Percentiles rank a stretch among this genome's conserved stretches.
phyloP scores from a whole-genome alignment of 495 filamentous ascomycete species.

The Penicillium coprophilum region DNA sequence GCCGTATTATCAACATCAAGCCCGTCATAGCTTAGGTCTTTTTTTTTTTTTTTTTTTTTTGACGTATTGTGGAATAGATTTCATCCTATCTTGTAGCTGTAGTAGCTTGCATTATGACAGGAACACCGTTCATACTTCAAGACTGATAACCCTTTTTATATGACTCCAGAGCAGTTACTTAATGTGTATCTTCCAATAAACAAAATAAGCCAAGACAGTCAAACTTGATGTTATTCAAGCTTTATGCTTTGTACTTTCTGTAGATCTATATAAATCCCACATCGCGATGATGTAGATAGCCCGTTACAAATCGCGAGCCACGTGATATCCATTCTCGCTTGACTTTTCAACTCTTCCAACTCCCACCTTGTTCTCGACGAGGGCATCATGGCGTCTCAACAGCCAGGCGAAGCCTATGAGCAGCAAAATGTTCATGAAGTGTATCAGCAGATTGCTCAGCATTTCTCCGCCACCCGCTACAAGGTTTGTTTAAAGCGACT shows the following conservation, averaged over 20 bases:
- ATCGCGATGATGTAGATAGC: background rate
- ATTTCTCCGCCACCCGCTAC: conserved; percentile 94
- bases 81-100: background rate
- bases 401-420: conserved; percentile 61
- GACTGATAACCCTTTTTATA: background rate
- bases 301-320: conserved; percentile 1
- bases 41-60: background rate
- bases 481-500: conserved; percentile 55
- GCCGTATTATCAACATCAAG: background rate
- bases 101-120: background rate
- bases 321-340: conserved; percentile 12
- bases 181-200: background rate
- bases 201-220: background rate
- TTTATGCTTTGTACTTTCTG: background rate
- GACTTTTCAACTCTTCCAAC: conserved; percentile 2
- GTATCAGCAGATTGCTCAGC: conserved; percentile 90
- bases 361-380: background rate
- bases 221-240: background rate
- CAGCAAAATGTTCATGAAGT: conserved; percentile 84
- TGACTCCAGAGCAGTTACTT: background rate
- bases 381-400: conserved; percentile 16
- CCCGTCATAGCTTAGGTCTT: background rate
- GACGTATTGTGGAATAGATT: background rate
- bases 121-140: background rate
- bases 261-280: background rate